Conservation (phyloP, 495 filamentous ascomycete species). For the Talaromyces wortmannii region DNA sequence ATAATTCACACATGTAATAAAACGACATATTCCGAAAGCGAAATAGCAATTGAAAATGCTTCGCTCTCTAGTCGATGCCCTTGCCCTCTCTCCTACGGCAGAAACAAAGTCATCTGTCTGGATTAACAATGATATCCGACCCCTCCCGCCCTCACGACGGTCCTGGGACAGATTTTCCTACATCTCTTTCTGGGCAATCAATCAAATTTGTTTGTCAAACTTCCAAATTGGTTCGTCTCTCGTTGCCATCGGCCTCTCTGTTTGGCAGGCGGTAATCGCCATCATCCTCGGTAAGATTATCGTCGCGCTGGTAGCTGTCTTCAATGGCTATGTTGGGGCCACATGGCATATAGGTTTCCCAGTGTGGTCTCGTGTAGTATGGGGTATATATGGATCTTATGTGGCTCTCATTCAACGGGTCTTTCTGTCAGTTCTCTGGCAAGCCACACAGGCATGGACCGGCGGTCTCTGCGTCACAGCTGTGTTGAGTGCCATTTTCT, state of each 20-base stretch:
- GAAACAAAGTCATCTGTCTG: conserved; percentile 1
- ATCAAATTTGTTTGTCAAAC: conserved; percentile 12
- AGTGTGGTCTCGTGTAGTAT: conserved; percentile 9
- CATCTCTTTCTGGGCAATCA: conserved; percentile 22
- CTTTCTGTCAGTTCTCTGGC: conserved; percentile 7
- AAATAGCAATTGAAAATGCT: neutral
- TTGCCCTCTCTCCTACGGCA: neutral
- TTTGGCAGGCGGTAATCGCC: conserved; percentile 13
- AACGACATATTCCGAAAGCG: neutral
- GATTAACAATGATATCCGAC: conserved; percentile 23
- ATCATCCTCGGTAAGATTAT: conserved; percentile 12
- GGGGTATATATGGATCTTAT: conserved; percentile 9
- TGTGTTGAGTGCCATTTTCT: conserved; percentile 22
- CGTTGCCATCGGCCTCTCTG: conserved; percentile 11
- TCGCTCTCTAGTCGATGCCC: neutral
- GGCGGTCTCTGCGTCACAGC: conserved; percentile 17
- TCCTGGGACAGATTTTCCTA: conserved; percentile 22
- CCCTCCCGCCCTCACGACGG: conserved; percentile 21
- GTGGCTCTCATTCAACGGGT: conserved; percentile 5
- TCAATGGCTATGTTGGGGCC: conserved; percentile 9
- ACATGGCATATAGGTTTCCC: conserved; percentile 16
- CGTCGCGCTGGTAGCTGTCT: neutral
- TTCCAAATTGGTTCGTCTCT: conserved; percentile 12
- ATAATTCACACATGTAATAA: neutral
- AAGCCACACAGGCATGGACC: conserved; percentile 8